phyloP scores from a whole-genome alignment of 768 basidiomycete species.

The Suillus decipiens region DNA sequence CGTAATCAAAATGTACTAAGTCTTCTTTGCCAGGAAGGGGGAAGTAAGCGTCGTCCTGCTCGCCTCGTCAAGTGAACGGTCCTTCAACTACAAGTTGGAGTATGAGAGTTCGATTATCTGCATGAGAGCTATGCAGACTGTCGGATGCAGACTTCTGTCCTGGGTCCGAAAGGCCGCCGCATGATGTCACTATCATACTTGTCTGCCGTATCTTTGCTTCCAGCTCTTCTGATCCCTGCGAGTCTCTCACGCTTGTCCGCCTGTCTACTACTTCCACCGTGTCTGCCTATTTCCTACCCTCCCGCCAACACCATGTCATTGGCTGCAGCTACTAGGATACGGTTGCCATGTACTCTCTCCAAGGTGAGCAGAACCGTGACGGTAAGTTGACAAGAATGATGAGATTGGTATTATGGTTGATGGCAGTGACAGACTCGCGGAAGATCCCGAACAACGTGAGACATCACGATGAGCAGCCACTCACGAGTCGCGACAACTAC shows the following conservation, averaged over 20 bases:
- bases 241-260: not conserved
- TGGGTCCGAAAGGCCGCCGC: not conserved
- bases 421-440: too few species aligned
- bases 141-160: not conserved
- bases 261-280: not conserved
- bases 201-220: not conserved
- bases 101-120: not conserved
- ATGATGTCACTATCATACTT: not conserved
- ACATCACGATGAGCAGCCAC: not conserved
- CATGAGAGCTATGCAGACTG: not conserved
- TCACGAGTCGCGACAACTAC: slow-evolving; percentile 16
- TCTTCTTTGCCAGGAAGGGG: not conserved
- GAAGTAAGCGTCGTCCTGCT: not conserved
- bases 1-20: not conserved
- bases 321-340: not conserved
- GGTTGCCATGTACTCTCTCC: not conserved
- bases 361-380: not conserved
- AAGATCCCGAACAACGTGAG: not conserved
- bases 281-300: not conserved
- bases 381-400: not conserved
- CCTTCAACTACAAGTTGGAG: not conserved
- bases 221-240: not conserved
- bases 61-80: not conserved
- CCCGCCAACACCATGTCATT: not conserved
- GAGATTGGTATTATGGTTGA: not conserved